Base-by-base conservation (phyloP, 2,329 filamentous ascomycete genomes). In the Neurospora sp. region DNA sequence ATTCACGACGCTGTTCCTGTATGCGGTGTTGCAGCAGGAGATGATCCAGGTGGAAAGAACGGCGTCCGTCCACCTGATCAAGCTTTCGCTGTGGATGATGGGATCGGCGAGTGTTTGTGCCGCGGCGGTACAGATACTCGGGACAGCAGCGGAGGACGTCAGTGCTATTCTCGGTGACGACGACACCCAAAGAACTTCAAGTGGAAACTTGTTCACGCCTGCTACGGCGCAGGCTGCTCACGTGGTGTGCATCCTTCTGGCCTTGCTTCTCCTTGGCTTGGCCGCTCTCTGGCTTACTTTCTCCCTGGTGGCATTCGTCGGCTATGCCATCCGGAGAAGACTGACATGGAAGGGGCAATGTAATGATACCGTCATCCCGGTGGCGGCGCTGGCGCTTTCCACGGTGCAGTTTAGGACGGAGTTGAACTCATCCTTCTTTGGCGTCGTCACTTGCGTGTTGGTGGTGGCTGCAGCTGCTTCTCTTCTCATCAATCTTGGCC, bases 41-140 rank as follows among this genome's bases (percentile, higher is more conserved):
- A 42, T 73, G 43, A 33, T 72, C 5, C 71, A 72, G 10, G 72
- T 72, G 11, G 70, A 71, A 46, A 52, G 68, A 39, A 72, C 66
- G 15, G 39, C 67, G 1, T 62, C 58, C 4, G 62, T 68, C 28
- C 46, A 58, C 13, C 36, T 72, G n/a, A 40, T 71, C 13, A 62
- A 62, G 52, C 7, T 33, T 15, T 62, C 52, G 8, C 17, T 28
- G 13, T 62, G 52, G 52, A 33, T 62, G 52, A 62, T 62, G 52
- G 71, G 68, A 8, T 66, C 71, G 4, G 40, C 71, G 7, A 69
- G 68, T 8, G 69, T 70, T 52, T 69, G 52, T 15, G 70, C 70
- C n/a, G 68, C 71, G 28, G 71, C 71, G 10, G 28, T 73, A 43
- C 62, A 71, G 19, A 19, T 73, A 3, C 43, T 73, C 4, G 71